phyloP scores from a whole-genome alignment of 2,329 filamentous ascomycete genomes.

The Endothia cerciana region DNA sequence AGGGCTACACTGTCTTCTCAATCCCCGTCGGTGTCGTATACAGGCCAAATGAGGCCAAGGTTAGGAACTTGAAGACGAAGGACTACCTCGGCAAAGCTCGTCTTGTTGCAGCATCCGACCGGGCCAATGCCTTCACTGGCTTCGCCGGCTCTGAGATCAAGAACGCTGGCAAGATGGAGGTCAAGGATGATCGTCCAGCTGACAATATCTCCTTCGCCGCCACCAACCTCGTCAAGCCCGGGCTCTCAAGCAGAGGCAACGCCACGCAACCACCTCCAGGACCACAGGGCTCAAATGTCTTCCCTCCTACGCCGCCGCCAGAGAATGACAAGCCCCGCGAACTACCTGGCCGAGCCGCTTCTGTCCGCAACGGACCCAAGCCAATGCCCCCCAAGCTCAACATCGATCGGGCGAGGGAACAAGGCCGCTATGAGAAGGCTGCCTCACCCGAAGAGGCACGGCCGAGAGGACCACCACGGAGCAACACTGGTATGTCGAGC shows the following conservation, averaged over 20 bases:
- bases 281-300: constrained; percentile 76
- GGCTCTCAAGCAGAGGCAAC: constrained; percentile 76
- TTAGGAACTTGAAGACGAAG: constrained; percentile 96
- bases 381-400: constrained; percentile 66
- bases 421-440: constrained; percentile 59
- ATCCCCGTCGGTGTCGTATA: constrained; percentile 96
- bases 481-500: constrained; percentile 50
- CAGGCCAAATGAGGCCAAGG: constrained; percentile 94
- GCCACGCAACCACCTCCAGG: constrained; percentile 7
- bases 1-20: constrained; percentile 98
- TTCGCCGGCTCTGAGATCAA: constrained; percentile 81
- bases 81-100: constrained; percentile 97
- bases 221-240: constrained; percentile 88
- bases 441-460: constrained; percentile 48
- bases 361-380: constrained; percentile 65
- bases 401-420: constrained; percentile 59
- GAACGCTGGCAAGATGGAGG: constrained; percentile 60
- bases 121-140: constrained; percentile 78
- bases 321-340: constrained; percentile 70
- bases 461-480: constrained; percentile 45
- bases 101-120: constrained; percentile 84
- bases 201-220: constrained; percentile 91
- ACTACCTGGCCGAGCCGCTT: constrained; percentile 57
- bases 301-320: constrained; percentile 97
- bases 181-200: constrained; percentile 77